Evolutionary conservation across 768 basidiomycete species (phyloP), one percentile per base, ranked within the genome.

Genomic region (Russula virescens): DNA sequence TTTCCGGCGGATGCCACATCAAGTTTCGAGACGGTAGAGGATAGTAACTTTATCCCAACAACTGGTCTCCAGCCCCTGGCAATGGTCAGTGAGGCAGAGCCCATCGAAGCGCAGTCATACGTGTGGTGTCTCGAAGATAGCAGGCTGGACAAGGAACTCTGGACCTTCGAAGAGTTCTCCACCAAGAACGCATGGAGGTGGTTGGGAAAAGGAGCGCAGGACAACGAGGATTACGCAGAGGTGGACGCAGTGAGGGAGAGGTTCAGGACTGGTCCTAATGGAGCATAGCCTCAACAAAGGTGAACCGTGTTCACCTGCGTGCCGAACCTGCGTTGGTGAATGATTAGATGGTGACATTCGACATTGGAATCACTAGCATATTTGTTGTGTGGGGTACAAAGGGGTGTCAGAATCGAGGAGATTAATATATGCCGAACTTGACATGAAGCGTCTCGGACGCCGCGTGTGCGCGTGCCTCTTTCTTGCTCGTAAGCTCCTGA

Each of bases 401-500:
- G 35, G 31, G 28, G 2, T 31, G 42, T 28, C 19, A 38, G 14
- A n/a, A 61, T 47, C 38, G 60, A 40, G 13, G 47, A 50, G 38
- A 48, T 71, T 66, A 90, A 71, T 87, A 94, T 71, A 93, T 92
- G 65, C 91, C 91, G 68, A 95, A 94, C 45, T 79, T 78, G n/a
- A 82, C 81, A 74, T 97, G 95, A 0, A 94, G 92, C 0, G 93
- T 97, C 73, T 84, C 78, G 69, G 82, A 82, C 6, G 5, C 8
- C 31, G 96, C 96, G 72, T 98, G 96, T 50, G 82, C 81, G 40
- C 91, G 83, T 1, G 96, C 96, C 63, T 86, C 94, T 70, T 94
- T 98, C 77, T 98, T 95, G 40, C 96, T 96, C 68, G n/a, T n/a
- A n/a, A n/a, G n/a, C 88, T 95, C 94, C 69, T 85, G 79, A 19